phyloP scores from a whole-genome alignment of 2,329 filamentous ascomycete genomes.

The Ophiocordyceps camponoti-leonardi region DNA sequence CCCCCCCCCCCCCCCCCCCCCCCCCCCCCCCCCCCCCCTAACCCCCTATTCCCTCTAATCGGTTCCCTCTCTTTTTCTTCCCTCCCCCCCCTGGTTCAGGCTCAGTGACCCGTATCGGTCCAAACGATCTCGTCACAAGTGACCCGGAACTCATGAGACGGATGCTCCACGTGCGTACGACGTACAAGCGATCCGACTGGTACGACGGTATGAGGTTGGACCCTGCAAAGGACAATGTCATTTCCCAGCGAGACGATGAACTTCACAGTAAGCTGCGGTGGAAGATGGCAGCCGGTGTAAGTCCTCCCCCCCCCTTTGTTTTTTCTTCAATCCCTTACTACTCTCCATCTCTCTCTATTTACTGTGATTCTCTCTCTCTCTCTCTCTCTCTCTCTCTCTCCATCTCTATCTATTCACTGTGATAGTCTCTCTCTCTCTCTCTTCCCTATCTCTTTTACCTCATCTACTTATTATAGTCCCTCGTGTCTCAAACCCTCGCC shows the following conservation, averaged over 20 bases:
- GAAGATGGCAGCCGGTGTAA: constrained; percentile 32
- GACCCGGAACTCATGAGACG: constrained; percentile 24
- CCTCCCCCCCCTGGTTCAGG: constrained; percentile 5
- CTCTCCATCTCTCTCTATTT: no score
- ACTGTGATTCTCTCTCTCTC: no score
- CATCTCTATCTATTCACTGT: no score
- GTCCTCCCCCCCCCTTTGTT: neutral
- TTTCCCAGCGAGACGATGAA: constrained; percentile 29
- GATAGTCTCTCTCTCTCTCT: no score
- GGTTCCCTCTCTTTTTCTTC: no score
- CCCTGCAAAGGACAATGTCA: constrained; percentile 29
- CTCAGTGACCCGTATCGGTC: constrained; percentile 15
- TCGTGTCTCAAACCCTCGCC: constrained; percentile 7
- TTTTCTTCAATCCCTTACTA: no score
- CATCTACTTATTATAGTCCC: no score
- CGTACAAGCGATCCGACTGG: constrained; percentile 20
- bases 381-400: no score
- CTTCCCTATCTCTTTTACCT: no score
- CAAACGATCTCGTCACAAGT: constrained; percentile 27
- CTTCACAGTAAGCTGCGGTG: constrained; percentile 22
- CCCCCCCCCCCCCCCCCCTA: no score
- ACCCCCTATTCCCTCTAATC: no score
- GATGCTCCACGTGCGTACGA: constrained; percentile 19
- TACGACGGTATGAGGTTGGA: constrained; percentile 33
- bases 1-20: no score